Percentiles rank a stretch among this genome's conserved stretches.
phyloP scores from a whole-genome alignment of 768 basidiomycete genomes.

The Leccinum longicurvipes region DNA sequence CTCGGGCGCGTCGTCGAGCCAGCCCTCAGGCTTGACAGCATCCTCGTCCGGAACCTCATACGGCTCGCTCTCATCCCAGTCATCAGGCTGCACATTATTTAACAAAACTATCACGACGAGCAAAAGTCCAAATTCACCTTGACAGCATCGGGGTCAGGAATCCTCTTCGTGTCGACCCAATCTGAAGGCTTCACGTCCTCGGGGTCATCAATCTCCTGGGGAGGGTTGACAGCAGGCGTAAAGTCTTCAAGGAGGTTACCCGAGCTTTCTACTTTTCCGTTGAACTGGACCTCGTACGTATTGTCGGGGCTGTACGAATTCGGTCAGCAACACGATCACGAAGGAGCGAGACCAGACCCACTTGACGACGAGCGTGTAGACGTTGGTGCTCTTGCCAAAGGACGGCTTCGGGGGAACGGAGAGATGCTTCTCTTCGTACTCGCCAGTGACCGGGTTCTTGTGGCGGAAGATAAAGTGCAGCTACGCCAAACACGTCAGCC shows the following conservation, averaged over 20 bases:
- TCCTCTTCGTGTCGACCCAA: constrained; percentile 91
- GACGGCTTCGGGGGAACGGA: constrained; percentile 73
- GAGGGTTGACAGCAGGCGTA: constrained; percentile 87
- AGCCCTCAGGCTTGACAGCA: constrained; percentile 88
- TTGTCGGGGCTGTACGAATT: constrained; percentile 72
- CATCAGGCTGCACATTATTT: constrained; percentile 55
- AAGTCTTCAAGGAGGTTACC: constrained; percentile 94
- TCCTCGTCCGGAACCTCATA: constrained; percentile 87
- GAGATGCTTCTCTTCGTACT: constrained; percentile 97
- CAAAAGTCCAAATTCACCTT: constrained; percentile 49
- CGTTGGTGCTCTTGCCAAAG: constrained; percentile 86
- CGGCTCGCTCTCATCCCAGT: constrained; percentile 98
- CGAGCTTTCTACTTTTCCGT: constrained; percentile 74
- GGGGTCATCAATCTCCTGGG: constrained; percentile 90
- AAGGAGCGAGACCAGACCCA: constrained; percentile 39
- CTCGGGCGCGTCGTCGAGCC: constrained; percentile 87
- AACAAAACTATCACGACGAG: background rate
- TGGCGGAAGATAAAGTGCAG: constrained; percentile 99
- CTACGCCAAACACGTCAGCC: constrained; percentile 36
- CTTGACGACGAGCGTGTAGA: constrained; percentile 94
- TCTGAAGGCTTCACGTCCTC: constrained; percentile 84
- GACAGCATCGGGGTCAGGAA: constrained; percentile 76
- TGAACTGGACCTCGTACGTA: constrained; percentile 88
- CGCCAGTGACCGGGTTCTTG: constrained; percentile 89
- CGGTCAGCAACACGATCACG: constrained; percentile 2